Evolutionary conservation across 2,329 filamentous ascomycete genomes (phyloP).

Genomic region (Ophidiomyces ophidiicola): DNA sequence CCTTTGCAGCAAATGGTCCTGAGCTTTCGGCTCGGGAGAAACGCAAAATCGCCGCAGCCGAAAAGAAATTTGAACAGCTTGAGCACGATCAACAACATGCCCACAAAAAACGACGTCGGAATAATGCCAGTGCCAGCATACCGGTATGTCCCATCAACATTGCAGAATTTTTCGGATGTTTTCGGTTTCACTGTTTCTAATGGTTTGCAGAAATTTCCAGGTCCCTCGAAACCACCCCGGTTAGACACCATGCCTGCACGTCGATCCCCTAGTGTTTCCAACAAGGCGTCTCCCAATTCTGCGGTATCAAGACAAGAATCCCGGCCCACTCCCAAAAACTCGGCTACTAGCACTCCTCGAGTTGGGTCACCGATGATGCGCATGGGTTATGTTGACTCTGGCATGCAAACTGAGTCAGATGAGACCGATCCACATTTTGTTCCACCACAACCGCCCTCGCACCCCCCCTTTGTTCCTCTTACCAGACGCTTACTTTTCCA

Average conservation of each 20-base stretch:
- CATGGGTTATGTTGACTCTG: slow-evolving; percentile 30
- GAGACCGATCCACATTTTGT: slow-evolving; percentile 22
- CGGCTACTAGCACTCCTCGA: slow-evolving; percentile 22
- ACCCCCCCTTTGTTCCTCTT: slow-evolving; percentile 29
- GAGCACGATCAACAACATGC: slow-evolving; percentile 43
- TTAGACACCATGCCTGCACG: slow-evolving; percentile 21
- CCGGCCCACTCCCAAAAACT: slow-evolving; percentile 23
- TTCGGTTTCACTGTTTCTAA: not conserved
- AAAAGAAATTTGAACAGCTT: slow-evolving; percentile 50
- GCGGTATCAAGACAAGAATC: slow-evolving; percentile 17
- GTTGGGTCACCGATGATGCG: slow-evolving; percentile 19
- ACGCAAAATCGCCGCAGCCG: slow-evolving; percentile 50
- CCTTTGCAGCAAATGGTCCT: slow-evolving; percentile 29
- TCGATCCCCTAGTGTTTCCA: slow-evolving; percentile 28
- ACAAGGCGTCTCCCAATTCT: slow-evolving; percentile 21
- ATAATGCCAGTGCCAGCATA: not conserved
- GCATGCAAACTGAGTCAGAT: slow-evolving; percentile 36
- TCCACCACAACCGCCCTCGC: slow-evolving; percentile 16
- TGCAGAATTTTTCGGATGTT: not conserved
- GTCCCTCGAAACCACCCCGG: slow-evolving; percentile 11
- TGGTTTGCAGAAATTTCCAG: slow-evolving; percentile 2
- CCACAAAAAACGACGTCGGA: slow-evolving; percentile 40
- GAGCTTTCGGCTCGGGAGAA: slow-evolving; percentile 51
- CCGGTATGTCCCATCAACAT: not conserved
- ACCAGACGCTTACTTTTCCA: slow-evolving; percentile 33